A percentile compares a stretch with the other conserved stretches of the same genome.
Evolutionary conservation across 1,284 basidiomycete genomes (phyloP).

Genomic region (Marasmius sp.): DNA sequence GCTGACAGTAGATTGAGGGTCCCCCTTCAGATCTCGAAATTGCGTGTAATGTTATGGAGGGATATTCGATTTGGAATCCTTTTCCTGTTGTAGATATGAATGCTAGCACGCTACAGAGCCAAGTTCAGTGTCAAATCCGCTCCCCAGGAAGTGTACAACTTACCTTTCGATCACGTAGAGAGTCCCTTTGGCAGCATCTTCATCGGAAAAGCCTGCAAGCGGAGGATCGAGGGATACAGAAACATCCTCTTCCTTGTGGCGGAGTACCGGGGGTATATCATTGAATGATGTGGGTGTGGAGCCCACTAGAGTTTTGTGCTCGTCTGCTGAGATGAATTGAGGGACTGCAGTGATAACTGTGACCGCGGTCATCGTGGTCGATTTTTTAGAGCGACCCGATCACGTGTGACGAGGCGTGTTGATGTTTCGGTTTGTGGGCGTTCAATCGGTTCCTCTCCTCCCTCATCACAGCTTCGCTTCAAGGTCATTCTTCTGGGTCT

Average conservation of each 20-base stretch:
- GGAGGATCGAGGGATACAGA: constrained; percentile 67
- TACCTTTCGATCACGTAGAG: constrained; percentile 85
- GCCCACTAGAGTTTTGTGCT: constrained; percentile 63
- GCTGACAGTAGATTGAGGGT: constrained; percentile 86
- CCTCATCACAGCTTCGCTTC: too few species aligned
- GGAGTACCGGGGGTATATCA: constrained; percentile 79
- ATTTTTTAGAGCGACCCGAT: too few species aligned
- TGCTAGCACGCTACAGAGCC: constrained; percentile 60
- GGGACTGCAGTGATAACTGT: constrained; percentile 53
- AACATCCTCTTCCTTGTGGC: constrained; percentile 71
- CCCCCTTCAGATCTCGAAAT: constrained; percentile 66
- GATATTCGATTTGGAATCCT: constrained; percentile 83
- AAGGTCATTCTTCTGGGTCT: too few species aligned
- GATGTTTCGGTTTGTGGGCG: too few species aligned
- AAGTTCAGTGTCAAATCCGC: constrained; percentile 24
- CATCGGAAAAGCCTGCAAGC: constrained; percentile 51
- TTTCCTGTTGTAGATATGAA: constrained; percentile 70
- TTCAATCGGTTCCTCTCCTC: too few species aligned
- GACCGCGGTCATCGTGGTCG: constrained; percentile 2
- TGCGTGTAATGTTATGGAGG: constrained; percentile 85
- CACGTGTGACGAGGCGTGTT: too few species aligned
- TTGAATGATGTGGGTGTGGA: constrained; percentile 81
- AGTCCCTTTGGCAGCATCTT: constrained; percentile 56
- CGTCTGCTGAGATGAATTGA: constrained; percentile 62
- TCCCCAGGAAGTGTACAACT: constrained; percentile 21